These are phyloP conservation scores for Endocarpon pusillum DNA, from an alignment of 495 filamentous ascomycete species.

Conservation along the genomic window DNA sequence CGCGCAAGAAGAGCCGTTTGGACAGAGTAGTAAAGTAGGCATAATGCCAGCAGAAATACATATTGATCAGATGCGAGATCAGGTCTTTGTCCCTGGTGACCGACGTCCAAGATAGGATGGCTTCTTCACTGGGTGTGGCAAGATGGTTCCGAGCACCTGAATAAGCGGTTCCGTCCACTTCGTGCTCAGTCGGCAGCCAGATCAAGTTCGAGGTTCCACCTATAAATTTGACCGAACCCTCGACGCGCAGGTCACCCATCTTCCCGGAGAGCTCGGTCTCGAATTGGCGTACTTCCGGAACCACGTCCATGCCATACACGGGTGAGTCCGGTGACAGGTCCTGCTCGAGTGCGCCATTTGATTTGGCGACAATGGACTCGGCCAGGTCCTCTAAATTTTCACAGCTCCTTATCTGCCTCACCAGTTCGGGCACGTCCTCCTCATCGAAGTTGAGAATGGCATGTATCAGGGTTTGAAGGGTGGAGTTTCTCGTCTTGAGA, in stretches of 20 bases:
- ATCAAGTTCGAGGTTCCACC: slow-evolving; percentile 91
- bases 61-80: slow-evolving; percentile 75
- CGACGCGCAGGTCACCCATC: slow-evolving; percentile 83
- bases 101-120: slow-evolving; percentile 69
- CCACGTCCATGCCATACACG: slow-evolving; percentile 19
- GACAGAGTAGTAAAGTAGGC: slow-evolving; percentile 89
- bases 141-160: slow-evolving; percentile 34
- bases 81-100: slow-evolving; percentile 68
- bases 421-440: slow-evolving; percentile 63
- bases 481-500: slow-evolving; percentile 71
- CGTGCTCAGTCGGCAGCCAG: no score
- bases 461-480: slow-evolving; percentile 78
- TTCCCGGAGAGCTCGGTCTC: slow-evolving; percentile 80
- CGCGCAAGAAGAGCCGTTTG: slow-evolving; percentile 73
- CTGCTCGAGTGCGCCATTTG: slow-evolving; percentile 16
- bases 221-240: slow-evolving; percentile 82
- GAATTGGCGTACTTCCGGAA: slow-evolving; percentile 51
- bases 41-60: slow-evolving; percentile 99
- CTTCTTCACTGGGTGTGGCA: slow-evolving; percentile 18
- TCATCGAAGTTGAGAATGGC: slow-evolving; percentile 75
- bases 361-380: slow-evolving; percentile 50
- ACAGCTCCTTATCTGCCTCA: slow-evolving; percentile 76
- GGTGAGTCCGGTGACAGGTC: slow-evolving; percentile 23
- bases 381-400: slow-evolving; percentile 85
- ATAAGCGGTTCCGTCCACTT: no score